Base-by-base conservation (phyloP, 768 basidiomycete species). In the Melanogaster broomeanus region DNA sequence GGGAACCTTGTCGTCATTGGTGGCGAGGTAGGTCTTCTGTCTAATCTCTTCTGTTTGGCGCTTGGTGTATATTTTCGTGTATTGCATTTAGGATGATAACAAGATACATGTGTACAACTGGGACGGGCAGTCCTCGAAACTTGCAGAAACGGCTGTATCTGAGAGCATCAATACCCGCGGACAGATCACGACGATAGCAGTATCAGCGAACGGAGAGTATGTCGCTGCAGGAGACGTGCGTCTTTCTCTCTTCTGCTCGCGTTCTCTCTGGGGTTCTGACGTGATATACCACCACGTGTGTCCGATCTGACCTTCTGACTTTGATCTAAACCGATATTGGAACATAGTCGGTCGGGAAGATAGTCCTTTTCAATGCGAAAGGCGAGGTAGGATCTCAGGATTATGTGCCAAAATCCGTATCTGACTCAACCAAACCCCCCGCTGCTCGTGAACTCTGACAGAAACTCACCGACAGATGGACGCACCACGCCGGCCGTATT, bases 181-280 rank as follows among this genome's bases (percentile, higher is more conserved):
- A 13, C 72, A 81, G 7, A 74, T 98, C 18, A 85, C 85, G 37
- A 83, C 84, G 1, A 67, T 98, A 6, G 81, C 89, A 0, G 88
- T 97, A 71, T 90, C 91, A 0, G 82, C 85, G 0, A 85, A 96
- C 65, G 90, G 88, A 0, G 74, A 71, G 19, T 70, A 84, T 33
- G 75, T 98, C 11, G 92, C 88, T 47, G 79, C 86, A 6, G 96
- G 95, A 42, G 93, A 98, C 70, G 93, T 95, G 60, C 70, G 90
- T 60, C 3, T 45, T 10, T 18, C 4, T 11, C 33, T 37, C 34
- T n/a, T 11, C 10, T 7, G 6, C n/a, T n/a, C n/a, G n/a, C n/a
- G n/a, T 27, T 35, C 22, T 10, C 4, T 11, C 28, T 7, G 9
- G 4, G 24, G 19, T 42, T 24, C 12, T 27, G 18, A 48, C 12